Percentiles rank a stretch among this genome's conserved stretches.
These are phyloP conservation scores for Lipomyces starkeyi DNA, from an alignment of 805 yeast species.

Conservation along the genomic window DNA sequence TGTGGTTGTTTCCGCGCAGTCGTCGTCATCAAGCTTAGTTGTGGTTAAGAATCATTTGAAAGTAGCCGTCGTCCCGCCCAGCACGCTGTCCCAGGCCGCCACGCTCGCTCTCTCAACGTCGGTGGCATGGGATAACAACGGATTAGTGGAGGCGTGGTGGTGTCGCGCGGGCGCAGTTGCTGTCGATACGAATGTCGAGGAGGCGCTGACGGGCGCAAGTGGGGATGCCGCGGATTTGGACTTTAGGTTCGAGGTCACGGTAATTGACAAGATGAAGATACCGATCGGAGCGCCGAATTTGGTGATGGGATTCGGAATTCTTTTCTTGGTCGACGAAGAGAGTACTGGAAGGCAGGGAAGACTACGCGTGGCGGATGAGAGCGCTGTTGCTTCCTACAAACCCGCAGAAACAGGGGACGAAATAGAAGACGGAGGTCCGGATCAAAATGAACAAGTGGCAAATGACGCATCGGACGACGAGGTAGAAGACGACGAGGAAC, in stretches of 20 bases:
- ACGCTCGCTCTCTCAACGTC: slow-evolving; percentile 80
- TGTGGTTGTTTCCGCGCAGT: slow-evolving; percentile 72
- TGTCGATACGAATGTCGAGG: slow-evolving; percentile 30
- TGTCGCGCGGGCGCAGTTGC: slow-evolving; percentile 23
- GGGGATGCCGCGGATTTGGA: slow-evolving; percentile 45
- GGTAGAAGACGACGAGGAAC: slow-evolving; percentile 12
- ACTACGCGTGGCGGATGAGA: slow-evolving; percentile 17
- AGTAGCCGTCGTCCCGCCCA: slow-evolving; percentile 70
- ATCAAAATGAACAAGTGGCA: slow-evolving; percentile 7
- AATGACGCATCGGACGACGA: slow-evolving; percentile 1
- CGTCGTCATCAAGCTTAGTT: slow-evolving; percentile 74
- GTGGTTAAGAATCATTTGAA: slow-evolving; percentile 79
- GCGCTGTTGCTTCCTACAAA: slow-evolving; percentile 15
- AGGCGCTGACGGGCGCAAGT: slow-evolving; percentile 6
- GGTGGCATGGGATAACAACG: slow-evolving; percentile 87
- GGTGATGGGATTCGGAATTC: slow-evolving; percentile 86
- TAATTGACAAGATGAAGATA: slow-evolving; percentile 18
- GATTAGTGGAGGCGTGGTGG: slow-evolving; percentile 74
- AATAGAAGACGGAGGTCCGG: slow-evolving; percentile 22
- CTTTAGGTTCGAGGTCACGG: slow-evolving; percentile 56
- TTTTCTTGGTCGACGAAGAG: slow-evolving; percentile 71
- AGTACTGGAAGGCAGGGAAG: slow-evolving; percentile 50
- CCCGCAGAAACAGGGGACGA: slow-evolving; percentile 29
- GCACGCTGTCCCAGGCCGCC: slow-evolving; percentile 89
- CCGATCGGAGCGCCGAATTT: slow-evolving; percentile 56